Base-by-base conservation (phyloP, 805 yeast species). In the Nakazawaea populi region DNA sequence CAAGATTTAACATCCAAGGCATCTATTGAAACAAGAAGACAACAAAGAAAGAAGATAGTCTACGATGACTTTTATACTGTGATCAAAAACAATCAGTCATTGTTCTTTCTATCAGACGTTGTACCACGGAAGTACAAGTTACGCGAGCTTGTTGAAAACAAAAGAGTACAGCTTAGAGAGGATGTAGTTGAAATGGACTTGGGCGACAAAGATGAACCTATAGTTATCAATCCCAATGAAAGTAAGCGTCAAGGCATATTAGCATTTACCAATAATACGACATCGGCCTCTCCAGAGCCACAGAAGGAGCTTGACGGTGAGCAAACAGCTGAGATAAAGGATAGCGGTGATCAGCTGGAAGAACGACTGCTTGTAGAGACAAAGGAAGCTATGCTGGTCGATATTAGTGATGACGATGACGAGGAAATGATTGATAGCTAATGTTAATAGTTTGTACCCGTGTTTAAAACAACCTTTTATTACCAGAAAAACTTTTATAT, bases 1-100 rank as follows among this genome's bases (percentile, higher is more conserved):
- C 83, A 82, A 64, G 79, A 81, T 59, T 73, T 87, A 54, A 76
- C 87, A 1, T 89, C 83, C 60, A 88, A 85, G 60, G 90, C 94
- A 0, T 71, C 81, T 5, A 65, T 83, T 51, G 70, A 74, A 27
- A 87, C 95, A 34, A 79, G 81, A 57, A 70, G 81, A 37, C 85
- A 80, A 31, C 80, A 81, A 55, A 69, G 92, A 44, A 84, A 85
- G 70, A 84, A 83, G 56, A 67, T 88, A n/a, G 75, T 73, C 50
- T 88, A 88, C 64, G 74, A 76, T 46, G 95, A 87, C 63, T 79
- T 87, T 60, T 78, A 89, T 37, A 69, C 71, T 41, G 89, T 85
- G 1, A 89, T 85, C 3, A 58, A 72, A 28, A 69, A 72, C 47
- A 79, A 76, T 54, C 89, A 83, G 44, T 76, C 82, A 37, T 71